These are phyloP conservation scores for Fusarium tricinctum DNA, from an alignment of 2,329 filamentous ascomycete species.

Conservation along the genomic window DNA sequence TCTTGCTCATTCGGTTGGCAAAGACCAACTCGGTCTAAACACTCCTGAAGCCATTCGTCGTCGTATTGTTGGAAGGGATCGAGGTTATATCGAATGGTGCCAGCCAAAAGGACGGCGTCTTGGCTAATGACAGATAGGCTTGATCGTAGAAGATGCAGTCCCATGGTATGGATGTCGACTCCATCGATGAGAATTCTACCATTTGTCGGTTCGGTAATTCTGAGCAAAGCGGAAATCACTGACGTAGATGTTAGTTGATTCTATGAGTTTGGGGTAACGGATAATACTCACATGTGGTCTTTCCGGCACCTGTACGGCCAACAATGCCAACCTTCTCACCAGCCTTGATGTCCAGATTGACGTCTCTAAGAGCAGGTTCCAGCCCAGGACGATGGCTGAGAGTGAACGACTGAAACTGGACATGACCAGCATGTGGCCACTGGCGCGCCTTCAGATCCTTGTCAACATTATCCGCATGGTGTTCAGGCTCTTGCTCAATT, in stretches of 20 bases:
- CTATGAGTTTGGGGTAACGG: fast-evolving
- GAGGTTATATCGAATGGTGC: conserved; percentile 30
- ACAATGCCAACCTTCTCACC: conserved; percentile 31
- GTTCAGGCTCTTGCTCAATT: conserved; percentile 25
- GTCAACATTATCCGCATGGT: conserved; percentile 1
- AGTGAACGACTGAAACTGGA: conserved; percentile 28
- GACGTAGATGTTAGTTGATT: not conserved
- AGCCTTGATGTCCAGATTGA: conserved; percentile 15
- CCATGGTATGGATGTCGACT: conserved; percentile 27
- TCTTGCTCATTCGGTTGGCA: not conserved
- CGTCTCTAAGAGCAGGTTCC: conserved; percentile 19
- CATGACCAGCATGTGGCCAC: conserved; percentile 17
- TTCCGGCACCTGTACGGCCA: conserved; percentile 30
- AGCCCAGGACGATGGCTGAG: conserved; percentile 28
- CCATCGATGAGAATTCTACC: conserved; percentile 31
- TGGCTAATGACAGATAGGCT: conserved; percentile 34
- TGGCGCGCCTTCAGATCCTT: not conserved
- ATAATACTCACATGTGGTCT: conserved; percentile 17
- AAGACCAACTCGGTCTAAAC: conserved; percentile 15
- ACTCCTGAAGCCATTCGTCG: conserved; percentile 25
- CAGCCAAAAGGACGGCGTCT: conserved; percentile 29
- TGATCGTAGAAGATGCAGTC: conserved; percentile 27
- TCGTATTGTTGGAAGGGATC: conserved; percentile 35
- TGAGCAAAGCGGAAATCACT: conserved; percentile 27
- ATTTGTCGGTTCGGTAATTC: conserved; percentile 27